phyloP scores from a whole-genome alignment of 2,329 filamentous ascomycete species.

The Alternaria alternata region DNA sequence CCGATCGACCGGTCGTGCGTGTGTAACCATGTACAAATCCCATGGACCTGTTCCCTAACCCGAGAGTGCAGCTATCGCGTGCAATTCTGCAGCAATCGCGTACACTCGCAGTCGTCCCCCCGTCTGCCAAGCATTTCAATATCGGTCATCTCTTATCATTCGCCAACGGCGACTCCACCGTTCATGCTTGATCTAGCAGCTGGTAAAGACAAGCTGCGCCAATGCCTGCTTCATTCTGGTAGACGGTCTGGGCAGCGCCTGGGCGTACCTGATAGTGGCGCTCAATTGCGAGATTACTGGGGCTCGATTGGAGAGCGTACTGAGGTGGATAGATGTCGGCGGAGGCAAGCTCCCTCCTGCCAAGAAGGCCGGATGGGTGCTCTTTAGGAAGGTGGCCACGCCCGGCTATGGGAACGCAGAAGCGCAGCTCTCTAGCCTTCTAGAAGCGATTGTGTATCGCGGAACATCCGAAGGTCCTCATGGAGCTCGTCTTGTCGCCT shows the following conservation, averaged over 20 bases:
- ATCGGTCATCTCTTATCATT: slow-evolving; percentile 5
- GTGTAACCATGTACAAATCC: not conserved
- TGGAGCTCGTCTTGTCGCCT: not conserved
- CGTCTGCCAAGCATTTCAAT: slow-evolving; percentile 1
- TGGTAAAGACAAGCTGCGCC: slow-evolving; percentile 4
- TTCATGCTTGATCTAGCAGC: not conserved
- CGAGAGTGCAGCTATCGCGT: not conserved
- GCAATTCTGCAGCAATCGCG: not conserved
- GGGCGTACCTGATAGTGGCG: slow-evolving; percentile 25
- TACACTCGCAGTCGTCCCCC: not conserved
- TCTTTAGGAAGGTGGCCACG: slow-evolving; percentile 1
- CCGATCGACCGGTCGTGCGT: not conserved
- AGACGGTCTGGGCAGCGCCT: slow-evolving; percentile 22
- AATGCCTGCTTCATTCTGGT: slow-evolving; percentile 9
- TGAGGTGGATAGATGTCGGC: not conserved
- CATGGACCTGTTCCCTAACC: not conserved
- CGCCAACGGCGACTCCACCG: not conserved
- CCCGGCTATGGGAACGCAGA: not conserved
- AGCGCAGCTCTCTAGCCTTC: not conserved
- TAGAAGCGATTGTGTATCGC: not conserved
- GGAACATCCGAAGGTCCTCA: not conserved
- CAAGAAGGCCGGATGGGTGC: slow-evolving; percentile 2
- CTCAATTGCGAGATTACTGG: not conserved
- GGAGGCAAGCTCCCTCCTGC: not conserved
- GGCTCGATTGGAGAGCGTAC: not conserved